Percentiles rank a stretch among this genome's conserved stretches.
These are phyloP conservation scores for Penicillium soppii DNA, from an alignment of 495 filamentous ascomycete species.

Conservation along the genomic window DNA sequence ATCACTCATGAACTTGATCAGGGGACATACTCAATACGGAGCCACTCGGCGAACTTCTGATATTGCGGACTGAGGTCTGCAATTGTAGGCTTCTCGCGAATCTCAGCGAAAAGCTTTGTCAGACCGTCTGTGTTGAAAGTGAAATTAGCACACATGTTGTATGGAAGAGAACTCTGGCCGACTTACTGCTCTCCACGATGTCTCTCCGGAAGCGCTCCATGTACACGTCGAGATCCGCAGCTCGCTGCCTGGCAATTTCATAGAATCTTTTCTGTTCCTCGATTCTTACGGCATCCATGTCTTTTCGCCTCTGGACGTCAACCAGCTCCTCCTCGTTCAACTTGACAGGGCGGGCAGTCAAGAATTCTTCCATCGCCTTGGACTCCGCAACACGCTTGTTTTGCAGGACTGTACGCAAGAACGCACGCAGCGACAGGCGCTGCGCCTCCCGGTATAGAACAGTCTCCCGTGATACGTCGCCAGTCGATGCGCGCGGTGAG, in stretches of 20 bases:
- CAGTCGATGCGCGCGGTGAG: constrained; percentile 51
- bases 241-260: constrained; percentile 87
- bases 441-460: constrained; percentile 86
- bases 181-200: constrained; percentile 76
- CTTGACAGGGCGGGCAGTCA: constrained; percentile 65
- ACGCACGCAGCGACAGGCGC: constrained; percentile 86
- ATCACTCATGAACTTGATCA: neutral
- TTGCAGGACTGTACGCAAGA: constrained; percentile 77
- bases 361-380: constrained; percentile 76
- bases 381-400: constrained; percentile 81
- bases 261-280: constrained; percentile 94
- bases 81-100: constrained; percentile 81
- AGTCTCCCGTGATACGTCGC: constrained; percentile 42
- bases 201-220: constrained; percentile 85
- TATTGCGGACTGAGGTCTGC: constrained; percentile 90
- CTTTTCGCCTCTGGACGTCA: constrained; percentile 76
- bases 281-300: constrained; percentile 81
- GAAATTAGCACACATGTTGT: neutral
- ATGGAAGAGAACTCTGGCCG: neutral
- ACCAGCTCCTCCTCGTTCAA: constrained; percentile 77
- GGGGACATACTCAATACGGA: constrained; percentile 75
- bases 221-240: constrained; percentile 90
- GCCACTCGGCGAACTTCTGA: constrained; percentile 97
- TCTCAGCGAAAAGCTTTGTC: constrained; percentile 89
- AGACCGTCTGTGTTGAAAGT: constrained; percentile 62